phyloP scores from a whole-genome alignment of 2,329 filamentous ascomycete species.

The Alternaria infectoria region DNA sequence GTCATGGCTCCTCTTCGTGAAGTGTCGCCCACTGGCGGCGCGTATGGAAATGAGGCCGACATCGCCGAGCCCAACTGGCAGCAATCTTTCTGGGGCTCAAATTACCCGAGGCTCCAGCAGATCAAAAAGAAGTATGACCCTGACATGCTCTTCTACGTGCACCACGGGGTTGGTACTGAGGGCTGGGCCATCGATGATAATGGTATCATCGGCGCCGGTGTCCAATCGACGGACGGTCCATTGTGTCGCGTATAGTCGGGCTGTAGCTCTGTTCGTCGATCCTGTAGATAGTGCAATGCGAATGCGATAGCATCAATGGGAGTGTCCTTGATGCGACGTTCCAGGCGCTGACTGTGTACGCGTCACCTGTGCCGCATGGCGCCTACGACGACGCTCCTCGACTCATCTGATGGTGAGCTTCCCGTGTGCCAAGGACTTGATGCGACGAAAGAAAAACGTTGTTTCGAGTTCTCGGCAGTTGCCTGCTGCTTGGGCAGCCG shows the following conservation, averaged over 20 bases:
- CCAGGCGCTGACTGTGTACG: neutral
- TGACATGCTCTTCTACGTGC: slow-evolving; percentile 41
- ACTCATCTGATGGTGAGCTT: neutral
- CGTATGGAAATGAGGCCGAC: slow-evolving; percentile 51
- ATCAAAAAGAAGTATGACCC: slow-evolving; percentile 43
- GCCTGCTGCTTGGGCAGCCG: neutral
- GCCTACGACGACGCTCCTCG: neutral
- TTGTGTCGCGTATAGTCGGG: slow-evolving; percentile 28
- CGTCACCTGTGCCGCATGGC: neutral
- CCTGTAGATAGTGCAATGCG: slow-evolving; percentile 8
- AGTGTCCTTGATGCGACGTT: neutral
- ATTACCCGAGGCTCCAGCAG: slow-evolving; percentile 33
- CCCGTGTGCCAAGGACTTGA: slow-evolving; percentile 1
- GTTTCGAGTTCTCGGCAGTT: slow-evolving; percentile 8
- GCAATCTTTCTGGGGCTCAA: slow-evolving; percentile 49
- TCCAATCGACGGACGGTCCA: slow-evolving; percentile 39
- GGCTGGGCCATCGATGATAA: slow-evolving; percentile 37
- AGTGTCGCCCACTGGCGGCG: slow-evolving; percentile 34
- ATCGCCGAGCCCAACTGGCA: slow-evolving; percentile 50
- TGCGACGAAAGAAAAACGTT: slow-evolving; percentile 1
- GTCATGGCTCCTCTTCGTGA: slow-evolving; percentile 34
- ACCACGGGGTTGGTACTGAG: slow-evolving; percentile 41
- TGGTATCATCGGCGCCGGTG: slow-evolving; percentile 37
- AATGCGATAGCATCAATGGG: neutral
- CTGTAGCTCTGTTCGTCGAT: neutral